Percentiles rank a stretch among this genome's conserved stretches.
Evolutionary conservation across 1,139 yeast genomes (phyloP).

Genomic region (Hyphopichia fennica): DNA sequence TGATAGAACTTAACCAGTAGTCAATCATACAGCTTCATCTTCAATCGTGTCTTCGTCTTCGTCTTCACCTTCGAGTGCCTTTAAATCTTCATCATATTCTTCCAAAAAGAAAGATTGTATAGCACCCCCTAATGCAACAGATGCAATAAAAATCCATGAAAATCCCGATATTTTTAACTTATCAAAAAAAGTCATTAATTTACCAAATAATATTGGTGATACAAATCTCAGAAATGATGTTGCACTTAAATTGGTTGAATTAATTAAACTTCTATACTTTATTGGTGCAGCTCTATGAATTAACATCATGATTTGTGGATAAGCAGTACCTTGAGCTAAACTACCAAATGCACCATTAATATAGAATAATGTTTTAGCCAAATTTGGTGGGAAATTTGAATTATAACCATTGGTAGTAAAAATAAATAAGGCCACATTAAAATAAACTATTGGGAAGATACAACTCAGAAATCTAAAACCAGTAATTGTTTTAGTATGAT

Average conservation of each 20-base stretch:
- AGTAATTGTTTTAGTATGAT: constrained; percentile 44
- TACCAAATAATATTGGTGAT: constrained; percentile 65
- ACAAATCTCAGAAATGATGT: constrained; percentile 56
- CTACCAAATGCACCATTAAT: constrained; percentile 27
- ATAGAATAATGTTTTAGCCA: constrained; percentile 24
- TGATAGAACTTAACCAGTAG: too few species aligned
- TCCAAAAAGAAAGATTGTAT: constrained; percentile 30
- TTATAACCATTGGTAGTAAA: constrained; percentile 39
- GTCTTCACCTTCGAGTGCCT: background rate
- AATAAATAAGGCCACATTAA: constrained; percentile 50
- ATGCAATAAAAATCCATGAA: constrained; percentile 50
- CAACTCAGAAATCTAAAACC: constrained; percentile 43
- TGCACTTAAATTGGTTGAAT: constrained; percentile 49
- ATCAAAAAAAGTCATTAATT: constrained; percentile 50
- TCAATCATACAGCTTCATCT: too few species aligned
- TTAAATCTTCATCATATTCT: constrained; percentile 24
- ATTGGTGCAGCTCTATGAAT: constrained; percentile 50
- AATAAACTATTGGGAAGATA: constrained; percentile 49
- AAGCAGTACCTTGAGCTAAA: background rate
- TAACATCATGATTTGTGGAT: constrained; percentile 21
- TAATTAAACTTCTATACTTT: constrained; percentile 49
- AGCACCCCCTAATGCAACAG: constrained; percentile 32
- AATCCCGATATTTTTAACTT: constrained; percentile 42
- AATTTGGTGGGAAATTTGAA: constrained; percentile 20
- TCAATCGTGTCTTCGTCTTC: too few species aligned